These are phyloP conservation scores for Anthracocystis setariae DNA, from an alignment of 1,284 basidiomycete genomes.

Conservation along the genomic window DNA sequence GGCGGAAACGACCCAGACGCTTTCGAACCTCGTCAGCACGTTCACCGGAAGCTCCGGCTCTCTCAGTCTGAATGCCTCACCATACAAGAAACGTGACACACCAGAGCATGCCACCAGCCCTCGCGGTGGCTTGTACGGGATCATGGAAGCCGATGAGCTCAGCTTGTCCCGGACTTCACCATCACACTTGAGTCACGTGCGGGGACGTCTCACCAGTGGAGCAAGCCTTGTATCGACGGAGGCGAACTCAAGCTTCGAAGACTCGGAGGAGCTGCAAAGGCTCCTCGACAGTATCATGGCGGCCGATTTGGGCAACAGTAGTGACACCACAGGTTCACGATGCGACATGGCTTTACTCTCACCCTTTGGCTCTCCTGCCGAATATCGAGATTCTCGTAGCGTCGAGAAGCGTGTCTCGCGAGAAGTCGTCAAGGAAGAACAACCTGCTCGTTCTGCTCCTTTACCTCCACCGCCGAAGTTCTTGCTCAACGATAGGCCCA, in stretches of 20 bases:
- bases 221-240: slow-evolving; percentile 38
- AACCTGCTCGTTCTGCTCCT: neutral
- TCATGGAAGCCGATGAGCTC: slow-evolving; percentile 21
- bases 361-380: slow-evolving; percentile 32
- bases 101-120: slow-evolving; percentile 7
- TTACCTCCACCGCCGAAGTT: slow-evolving; percentile 37
- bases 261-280: slow-evolving; percentile 44
- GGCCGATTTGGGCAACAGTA: slow-evolving; percentile 20
- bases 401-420: neutral
- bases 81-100: slow-evolving; percentile 12
- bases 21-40: slow-evolving; percentile 27
- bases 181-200: neutral
- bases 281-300: slow-evolving; percentile 48
- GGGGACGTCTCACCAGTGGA: slow-evolving; percentile 17
- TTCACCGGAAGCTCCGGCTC: slow-evolving; percentile 26
- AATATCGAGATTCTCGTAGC: slow-evolving; percentile 6
- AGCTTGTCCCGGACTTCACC: neutral
- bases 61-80: slow-evolving; percentile 20
- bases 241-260: slow-evolving; percentile 46
- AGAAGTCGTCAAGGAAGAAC: neutral
- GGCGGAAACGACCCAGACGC: slow-evolving; percentile 28
- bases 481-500: slow-evolving; percentile 45
- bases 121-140: slow-evolving; percentile 18
- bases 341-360: slow-evolving; percentile 27
- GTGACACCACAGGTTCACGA: slow-evolving; percentile 10